Conservation (phyloP, 2,329 filamentous ascomycete species). For the Verticillium tricorpus region DNA sequence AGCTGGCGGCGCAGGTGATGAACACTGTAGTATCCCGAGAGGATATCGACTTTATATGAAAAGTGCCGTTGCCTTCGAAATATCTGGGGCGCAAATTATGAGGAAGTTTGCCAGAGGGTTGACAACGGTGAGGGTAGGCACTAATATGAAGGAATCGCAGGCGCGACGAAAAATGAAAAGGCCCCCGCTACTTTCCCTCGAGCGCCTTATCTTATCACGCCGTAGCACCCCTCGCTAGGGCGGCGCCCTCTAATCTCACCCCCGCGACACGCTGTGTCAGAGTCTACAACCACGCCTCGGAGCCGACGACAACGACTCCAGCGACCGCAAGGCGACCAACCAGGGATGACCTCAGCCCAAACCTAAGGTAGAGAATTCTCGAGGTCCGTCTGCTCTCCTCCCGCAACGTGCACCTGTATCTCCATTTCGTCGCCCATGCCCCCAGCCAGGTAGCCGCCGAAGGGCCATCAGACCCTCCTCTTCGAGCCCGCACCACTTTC, state of each 20-base stretch:
- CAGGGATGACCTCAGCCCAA: neutral
- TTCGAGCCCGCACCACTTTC: neutral
- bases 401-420: neutral
- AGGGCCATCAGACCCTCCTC: neutral
- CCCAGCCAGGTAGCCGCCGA: neutral
- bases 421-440: neutral
- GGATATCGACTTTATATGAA: neutral
- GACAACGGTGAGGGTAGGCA: neutral
- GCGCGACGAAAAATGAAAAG: neutral
- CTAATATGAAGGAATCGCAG: neutral
- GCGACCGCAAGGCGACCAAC: constrained; percentile 2
- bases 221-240: neutral
- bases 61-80: constrained; percentile 2
- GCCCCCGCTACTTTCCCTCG: neutral
- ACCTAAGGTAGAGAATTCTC: neutral
- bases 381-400: neutral
- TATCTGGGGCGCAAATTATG: neutral
- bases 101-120: neutral
- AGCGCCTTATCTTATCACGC: constrained; percentile 1
- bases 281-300: neutral
- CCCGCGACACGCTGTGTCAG: neutral
- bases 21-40: neutral
- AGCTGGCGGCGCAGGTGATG: neutral
- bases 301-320: neutral
- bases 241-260: neutral